phyloP scores from a whole-genome alignment of 2,329 filamentous ascomycete species.

The Sporothrix protearum region DNA sequence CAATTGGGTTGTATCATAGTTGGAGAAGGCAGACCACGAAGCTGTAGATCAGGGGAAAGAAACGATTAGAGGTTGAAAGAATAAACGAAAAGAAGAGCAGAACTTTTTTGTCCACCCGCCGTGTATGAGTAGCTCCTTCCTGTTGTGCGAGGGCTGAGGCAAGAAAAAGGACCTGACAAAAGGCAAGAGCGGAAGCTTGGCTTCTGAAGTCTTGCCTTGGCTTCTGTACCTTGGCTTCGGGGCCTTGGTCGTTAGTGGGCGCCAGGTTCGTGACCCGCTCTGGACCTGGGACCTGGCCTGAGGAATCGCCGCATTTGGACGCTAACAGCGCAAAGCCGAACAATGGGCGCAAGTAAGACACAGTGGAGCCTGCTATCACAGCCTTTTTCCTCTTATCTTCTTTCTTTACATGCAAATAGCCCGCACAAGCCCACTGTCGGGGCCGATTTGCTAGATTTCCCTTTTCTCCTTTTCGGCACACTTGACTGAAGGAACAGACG shows the following conservation, averaged over 20 bases:
- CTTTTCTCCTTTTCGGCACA: too few relatives aligned
- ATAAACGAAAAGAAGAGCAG: background rate
- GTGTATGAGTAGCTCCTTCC: conserved; percentile 9
- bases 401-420: background rate
- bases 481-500: too few relatives aligned
- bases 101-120: background rate
- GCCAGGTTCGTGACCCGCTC: background rate
- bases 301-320: background rate
- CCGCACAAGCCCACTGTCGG: background rate
- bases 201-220: too few relatives aligned
- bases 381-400: background rate
- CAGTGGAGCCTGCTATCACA: background rate
- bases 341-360: background rate
- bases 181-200: background rate
- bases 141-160: background rate
- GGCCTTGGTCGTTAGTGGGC: background rate
- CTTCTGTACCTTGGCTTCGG: background rate
- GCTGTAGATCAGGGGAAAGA: background rate
- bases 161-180: background rate
- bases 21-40: background rate
- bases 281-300: background rate
- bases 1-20: conserved; percentile 11
- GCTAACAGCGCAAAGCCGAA: background rate
- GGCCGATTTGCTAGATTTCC: background rate
- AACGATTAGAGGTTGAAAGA: background rate